Percentiles rank a stretch among this genome's conserved stretches.
Conservation (phyloP, 345 rosid genomes). For the Reutealis trisperma region DNA sequence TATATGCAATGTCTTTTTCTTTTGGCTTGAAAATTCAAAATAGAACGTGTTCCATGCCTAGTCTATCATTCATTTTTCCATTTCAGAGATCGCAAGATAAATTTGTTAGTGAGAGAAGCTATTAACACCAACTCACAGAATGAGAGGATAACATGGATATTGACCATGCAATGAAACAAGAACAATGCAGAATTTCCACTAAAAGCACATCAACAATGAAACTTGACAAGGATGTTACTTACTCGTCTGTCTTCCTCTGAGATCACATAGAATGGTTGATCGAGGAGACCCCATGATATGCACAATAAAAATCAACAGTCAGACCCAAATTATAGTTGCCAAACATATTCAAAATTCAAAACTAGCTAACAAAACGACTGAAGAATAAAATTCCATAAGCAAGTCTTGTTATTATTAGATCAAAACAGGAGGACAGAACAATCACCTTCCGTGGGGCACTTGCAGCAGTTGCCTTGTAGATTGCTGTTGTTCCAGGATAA, state of each 20-base stretch:
- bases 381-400: not conserved
- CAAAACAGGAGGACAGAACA: not conserved
- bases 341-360: not conserved
- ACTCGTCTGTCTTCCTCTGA: slow-evolving; percentile 93
- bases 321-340: slow-evolving; percentile 23
- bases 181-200: not conserved
- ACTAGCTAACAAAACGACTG: not conserved
- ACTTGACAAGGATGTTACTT: slow-evolving; percentile 40
- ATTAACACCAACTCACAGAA: not conserved
- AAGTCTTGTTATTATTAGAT: not conserved
- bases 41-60: not conserved
- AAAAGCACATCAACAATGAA: not conserved
- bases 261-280: slow-evolving; percentile 20
- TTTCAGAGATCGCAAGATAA: not conserved
- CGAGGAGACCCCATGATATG: slow-evolving; percentile 22
- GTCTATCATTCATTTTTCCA: not conserved
- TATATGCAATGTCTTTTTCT: not conserved
- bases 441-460: slow-evolving; percentile 72
- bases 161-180: not conserved
- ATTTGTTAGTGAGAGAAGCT: not conserved
- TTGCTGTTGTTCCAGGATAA: slow-evolving; percentile 97
- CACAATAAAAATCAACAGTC: slow-evolving; percentile 25
- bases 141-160: not conserved
- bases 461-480: slow-evolving; percentile 91
- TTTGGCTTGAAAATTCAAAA: not conserved